These are phyloP conservation scores for Orbilia javanica DNA, from an alignment of 2,329 filamentous ascomycete species.

Conservation along the genomic window DNA sequence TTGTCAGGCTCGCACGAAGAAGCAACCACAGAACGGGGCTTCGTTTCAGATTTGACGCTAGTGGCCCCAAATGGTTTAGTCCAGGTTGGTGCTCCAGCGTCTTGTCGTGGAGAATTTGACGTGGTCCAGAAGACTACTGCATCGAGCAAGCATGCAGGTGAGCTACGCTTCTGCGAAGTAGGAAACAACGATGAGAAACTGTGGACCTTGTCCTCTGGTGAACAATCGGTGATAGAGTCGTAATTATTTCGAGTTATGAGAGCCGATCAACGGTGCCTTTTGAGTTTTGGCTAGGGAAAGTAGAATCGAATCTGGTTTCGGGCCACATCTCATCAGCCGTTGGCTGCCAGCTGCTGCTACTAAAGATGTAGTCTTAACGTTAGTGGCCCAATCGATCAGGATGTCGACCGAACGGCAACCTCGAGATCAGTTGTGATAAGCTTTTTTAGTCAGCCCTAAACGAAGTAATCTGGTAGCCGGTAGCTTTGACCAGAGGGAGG, in stretches of 20 bases:
- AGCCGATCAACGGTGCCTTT: background rate
- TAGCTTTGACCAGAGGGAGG: constrained; percentile 10
- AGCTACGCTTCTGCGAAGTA: constrained; percentile 31
- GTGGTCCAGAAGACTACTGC: constrained; percentile 54
- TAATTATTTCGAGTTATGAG: constrained; percentile 8
- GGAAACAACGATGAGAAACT: constrained; percentile 55
- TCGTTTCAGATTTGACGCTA: constrained; percentile 58
- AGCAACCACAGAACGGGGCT: constrained; percentile 46
- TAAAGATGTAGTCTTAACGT: no score
- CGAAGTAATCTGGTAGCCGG: background rate
- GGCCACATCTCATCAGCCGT: background rate
- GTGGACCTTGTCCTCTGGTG: constrained; percentile 1
- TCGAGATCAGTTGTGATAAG: constrained; percentile 5
- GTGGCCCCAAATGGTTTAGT: constrained; percentile 45
- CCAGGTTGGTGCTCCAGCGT: constrained; percentile 32
- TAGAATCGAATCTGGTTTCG: background rate
- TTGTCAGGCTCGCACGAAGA: constrained; percentile 27
- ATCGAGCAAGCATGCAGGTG: constrained; percentile 43
- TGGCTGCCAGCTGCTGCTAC: no score
- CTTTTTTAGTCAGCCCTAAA: constrained; percentile 24
- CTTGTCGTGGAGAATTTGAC: constrained; percentile 46
- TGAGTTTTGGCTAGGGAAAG: background rate
- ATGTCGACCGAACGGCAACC: background rate
- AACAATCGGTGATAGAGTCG: constrained; percentile 47
- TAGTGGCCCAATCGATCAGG: background rate